Evolutionary conservation across 129 eudicot species (phyloP).

Genomic region (Glebionis coronaria): DNA sequence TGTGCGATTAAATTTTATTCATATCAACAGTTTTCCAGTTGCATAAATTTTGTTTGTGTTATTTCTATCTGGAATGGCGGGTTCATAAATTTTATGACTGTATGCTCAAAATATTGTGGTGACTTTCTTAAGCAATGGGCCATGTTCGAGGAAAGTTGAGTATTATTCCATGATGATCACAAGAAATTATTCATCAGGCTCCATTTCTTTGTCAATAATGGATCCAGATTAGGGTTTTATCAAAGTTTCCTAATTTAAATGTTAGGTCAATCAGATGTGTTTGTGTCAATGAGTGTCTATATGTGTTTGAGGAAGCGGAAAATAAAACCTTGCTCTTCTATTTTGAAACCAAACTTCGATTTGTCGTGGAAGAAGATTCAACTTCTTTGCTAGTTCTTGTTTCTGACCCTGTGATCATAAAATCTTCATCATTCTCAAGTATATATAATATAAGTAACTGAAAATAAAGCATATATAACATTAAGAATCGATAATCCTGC

Average conservation of each 20-base stretch:
- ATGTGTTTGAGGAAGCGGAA: neutral
- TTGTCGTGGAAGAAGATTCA: constrained; percentile 65
- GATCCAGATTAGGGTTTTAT: neutral
- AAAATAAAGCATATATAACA: no score
- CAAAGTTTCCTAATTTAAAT: neutral
- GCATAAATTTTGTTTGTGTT: neutral
- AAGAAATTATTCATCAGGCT: neutral
- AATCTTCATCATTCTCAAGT: neutral
- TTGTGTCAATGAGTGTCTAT: neutral
- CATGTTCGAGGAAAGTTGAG: neutral
- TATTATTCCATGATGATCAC: neutral
- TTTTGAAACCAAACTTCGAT: constrained; percentile 84
- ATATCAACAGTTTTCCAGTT: neutral
- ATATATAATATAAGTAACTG: no score
- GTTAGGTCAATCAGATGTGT: neutral
- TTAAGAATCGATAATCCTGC: no score
- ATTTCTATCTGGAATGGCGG: neutral
- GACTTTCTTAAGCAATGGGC: neutral
- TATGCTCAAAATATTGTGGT: neutral
- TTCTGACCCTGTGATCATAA: constrained; percentile 50
- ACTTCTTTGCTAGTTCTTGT: constrained; percentile 48
- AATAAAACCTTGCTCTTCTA: constrained; percentile 55
- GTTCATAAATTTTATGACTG: neutral
- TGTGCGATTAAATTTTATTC: neutral
- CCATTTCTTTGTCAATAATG: neutral